Evolutionary conservation across 257 asterid genomes (phyloP), one percentile per base, ranked within the genome.

Genomic region (Coffea canephora): DNA sequence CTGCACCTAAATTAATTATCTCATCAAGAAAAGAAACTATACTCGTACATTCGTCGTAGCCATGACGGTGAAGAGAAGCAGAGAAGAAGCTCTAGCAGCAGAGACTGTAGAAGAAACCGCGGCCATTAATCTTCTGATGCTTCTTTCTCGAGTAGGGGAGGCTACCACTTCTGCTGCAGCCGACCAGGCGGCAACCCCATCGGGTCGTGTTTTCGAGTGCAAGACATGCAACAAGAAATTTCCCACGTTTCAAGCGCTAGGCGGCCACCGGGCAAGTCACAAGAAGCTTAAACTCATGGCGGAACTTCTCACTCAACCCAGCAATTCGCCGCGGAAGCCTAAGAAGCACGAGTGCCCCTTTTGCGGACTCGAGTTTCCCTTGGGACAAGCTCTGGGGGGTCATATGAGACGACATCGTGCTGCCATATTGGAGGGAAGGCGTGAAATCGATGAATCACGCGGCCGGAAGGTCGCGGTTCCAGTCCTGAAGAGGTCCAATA

Each of bases 341-440:
- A 86, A 82, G 82, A 45, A 34, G 5, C 88, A 87, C 39, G 86
- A 76, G 55, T 87, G 90, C n/a, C 49, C 81, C 8, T 46, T 83
- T 5, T 87, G 90, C 46, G 89, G 89, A 2, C 75, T 81, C 27
- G 81, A 77, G 75, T 87, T 87, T 49, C 39, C 83, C 0, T 14
- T 77, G 54, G 90, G 90, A 0, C 90, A 87, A 52, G 88, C 90
- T 54, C 54, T 85, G 14, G 90, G 90, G 8, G 90, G 88, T 0
- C 90, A 87, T 52, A 87, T 87, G 90, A 83, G 90, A 52, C 78
- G 88, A 31, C 90, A 87, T 67, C 87, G 90, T 21, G 72, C 77
- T 11, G 76, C 46, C 15, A 21, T 49, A 2, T 34, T 21, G 61
- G 81, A 19, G 27, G 66, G n/a, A 11, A 19, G 21, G 34, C 55